Evolutionary conservation across 257 asterid species (phyloP), one percentile per base, ranked within the genome.

Genomic region (Salvia miltiorrhiza): DNA sequence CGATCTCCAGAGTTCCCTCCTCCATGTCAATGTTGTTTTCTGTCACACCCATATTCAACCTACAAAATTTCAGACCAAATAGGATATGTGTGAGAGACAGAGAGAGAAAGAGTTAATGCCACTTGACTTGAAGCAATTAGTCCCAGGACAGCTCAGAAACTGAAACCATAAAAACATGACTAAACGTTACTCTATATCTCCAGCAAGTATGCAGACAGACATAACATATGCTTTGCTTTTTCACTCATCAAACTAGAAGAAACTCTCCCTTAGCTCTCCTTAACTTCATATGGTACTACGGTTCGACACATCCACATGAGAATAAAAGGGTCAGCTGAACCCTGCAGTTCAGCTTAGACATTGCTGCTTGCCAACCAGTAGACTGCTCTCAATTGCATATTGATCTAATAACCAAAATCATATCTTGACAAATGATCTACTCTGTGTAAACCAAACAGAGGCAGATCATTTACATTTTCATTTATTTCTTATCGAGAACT

Each of bases 1-100:
- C 97, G 77, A 90, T 82, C 84, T 90, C 93, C 71, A 90, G 83
- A 57, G 85, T 81, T 81, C 91, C 97, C 78, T 90, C 95, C 73
- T 86, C 93, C 87, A 77, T 65, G 57, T 84, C 88, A 63, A 74
- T 53, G 63, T 69, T 69, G 76, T 84, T 90, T 70, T 80, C 76
- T 43, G 56, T 80, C 73, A 49, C 82, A 26, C 87, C 93, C 95
- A 86, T 90, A 48, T 56, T 75, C 47, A 74, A 82, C 77, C 85
- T 72, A 74, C 79, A 77, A 60, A 20, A 67, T 26, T 48, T 48
- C 37, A 58, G 63, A 45, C 54, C 63, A 45, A 70, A 40, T n/a
- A 16, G 32, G 53, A 49, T 9, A 2, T 17, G 30, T 9, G 56
- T 49, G 14, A 7, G 8, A 24, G 57, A 49, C 40, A 7, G 39